A percentile compares a stretch with the other conserved stretches of the same genome.
Conservation (phyloP, 2,329 filamentous ascomycete genomes). For the Aureobasidium uvarum region DNA sequence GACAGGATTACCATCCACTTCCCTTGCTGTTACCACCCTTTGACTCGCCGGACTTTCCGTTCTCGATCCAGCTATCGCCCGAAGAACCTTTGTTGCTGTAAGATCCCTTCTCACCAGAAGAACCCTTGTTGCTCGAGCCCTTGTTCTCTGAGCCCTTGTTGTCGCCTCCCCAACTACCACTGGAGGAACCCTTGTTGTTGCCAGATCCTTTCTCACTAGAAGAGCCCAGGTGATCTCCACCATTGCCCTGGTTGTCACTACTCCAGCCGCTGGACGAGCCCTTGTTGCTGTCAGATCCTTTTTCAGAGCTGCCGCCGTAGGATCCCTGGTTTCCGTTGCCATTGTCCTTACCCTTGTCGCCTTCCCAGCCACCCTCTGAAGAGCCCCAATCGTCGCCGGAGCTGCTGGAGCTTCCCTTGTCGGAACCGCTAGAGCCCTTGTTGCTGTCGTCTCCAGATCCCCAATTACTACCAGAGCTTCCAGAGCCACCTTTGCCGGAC, state of each 20-base stretch:
- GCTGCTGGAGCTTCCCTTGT: not conserved
- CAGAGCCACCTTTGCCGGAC: not conserved
- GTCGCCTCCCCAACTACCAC: too few relatives aligned
- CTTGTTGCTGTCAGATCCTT: not conserved
- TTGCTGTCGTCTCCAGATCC: not conserved
- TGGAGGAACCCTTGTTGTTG: not conserved
- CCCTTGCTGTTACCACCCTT: not conserved
- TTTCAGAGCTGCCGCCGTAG: not conserved
- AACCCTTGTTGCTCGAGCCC: not conserved
- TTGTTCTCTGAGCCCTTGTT: too few relatives aligned
- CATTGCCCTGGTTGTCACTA: not conserved
- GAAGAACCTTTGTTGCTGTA: not conserved
- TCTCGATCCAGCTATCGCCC: not conserved
- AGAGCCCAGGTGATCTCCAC: not conserved
- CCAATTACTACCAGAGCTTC: not conserved
- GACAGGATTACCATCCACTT: not conserved
- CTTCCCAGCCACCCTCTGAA: not conserved
- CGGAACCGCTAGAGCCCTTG: not conserved
- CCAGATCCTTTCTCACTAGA: not conserved
- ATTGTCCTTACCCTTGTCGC: not conserved
- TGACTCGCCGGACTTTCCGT: not conserved
- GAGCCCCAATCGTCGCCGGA: constrained; percentile 3
- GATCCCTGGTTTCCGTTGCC: not conserved
- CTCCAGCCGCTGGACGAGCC: not conserved
- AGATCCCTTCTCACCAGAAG: not conserved